A percentile compares a stretch with the other conserved stretches of the same genome.
phyloP scores from a whole-genome alignment of 768 basidiomycete species.

The Xanthoconium purpureum region DNA sequence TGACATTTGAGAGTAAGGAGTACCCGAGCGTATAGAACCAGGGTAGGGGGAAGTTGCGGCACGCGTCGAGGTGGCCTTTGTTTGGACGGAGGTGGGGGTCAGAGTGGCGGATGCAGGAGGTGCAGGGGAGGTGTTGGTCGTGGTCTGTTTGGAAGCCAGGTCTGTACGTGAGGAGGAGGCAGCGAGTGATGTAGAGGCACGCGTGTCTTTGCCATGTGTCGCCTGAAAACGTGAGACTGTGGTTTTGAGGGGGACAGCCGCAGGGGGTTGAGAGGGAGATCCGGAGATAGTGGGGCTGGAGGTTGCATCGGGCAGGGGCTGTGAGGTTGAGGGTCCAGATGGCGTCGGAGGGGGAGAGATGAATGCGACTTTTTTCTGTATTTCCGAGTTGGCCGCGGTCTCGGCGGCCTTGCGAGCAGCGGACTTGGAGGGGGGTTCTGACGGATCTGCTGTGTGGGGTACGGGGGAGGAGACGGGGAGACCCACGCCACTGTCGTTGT shows the following conservation, averaged over 20 bases:
- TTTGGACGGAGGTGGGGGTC: conserved; percentile 53
- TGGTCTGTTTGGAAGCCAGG: conserved; percentile 43
- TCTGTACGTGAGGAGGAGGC: conserved; percentile 64
- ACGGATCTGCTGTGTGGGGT: conserved; percentile 18
- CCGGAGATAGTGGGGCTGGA: conserved; percentile 33
- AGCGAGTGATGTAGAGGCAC: conserved; percentile 62
- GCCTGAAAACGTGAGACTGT: conserved; percentile 77
- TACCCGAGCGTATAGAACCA: conserved; percentile 74
- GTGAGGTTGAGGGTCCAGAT: conserved; percentile 45
- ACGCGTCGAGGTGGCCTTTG: conserved; percentile 58
- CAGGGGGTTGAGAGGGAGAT: conserved; percentile 25
- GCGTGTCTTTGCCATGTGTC: conserved; percentile 62
- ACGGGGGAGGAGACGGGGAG: conserved; percentile 34
- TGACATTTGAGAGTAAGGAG: conserved; percentile 80
- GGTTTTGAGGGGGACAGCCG: conserved; percentile 50
- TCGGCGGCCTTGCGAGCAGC: conserved; percentile 40
- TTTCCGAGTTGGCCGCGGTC: conserved; percentile 38
- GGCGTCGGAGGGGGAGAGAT: conserved; percentile 77
- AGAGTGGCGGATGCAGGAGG: conserved; percentile 51
- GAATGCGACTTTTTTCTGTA: conserved; percentile 86
- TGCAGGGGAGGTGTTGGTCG: conserved; percentile 43
- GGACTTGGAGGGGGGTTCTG: conserved; percentile 26
- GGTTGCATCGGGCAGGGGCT: conserved; percentile 48
- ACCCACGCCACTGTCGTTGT: conserved; percentile 37
- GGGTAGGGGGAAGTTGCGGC: conserved; percentile 60